Evolutionary conservation across 2,329 filamentous ascomycete species (phyloP), one percentile per base, ranked within the genome.

Genomic region (Alternaria rosae): DNA sequence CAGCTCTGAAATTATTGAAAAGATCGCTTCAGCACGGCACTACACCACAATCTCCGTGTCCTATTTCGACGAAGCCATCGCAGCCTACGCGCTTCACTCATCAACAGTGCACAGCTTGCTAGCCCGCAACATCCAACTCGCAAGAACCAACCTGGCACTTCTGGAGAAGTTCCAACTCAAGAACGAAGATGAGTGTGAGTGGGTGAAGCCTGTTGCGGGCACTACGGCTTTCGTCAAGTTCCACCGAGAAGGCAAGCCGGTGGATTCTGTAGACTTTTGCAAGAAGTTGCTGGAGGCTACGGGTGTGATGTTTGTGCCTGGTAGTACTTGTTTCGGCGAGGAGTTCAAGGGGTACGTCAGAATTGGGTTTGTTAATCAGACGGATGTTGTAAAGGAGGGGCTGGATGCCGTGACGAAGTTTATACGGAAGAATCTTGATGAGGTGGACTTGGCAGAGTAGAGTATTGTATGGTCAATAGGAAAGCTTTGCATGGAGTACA

Each of bases 1-100:
- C 25, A 87, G 88, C 76, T 74, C 76, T 6, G 80, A 81, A 0
- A 84, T 96, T 58, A 85, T 94, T 55, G 85, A 89, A 53, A 82
- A 84, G 13, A 84, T 91, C 64, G 88, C 89, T 11, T 79, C 82
- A 13, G 89, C 89, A 2, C 85, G 92, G 42, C 90, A 95, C 77
- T 96, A 95, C 82, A 96, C 92, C 4, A 93, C 91, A 25, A 96
- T 96, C 71, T 91, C 90, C 41, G 92, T 96, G 0, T 92, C 91
- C n/a, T 88, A 90, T 72, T 81, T 97, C 7, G 92, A 96, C 76
- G 92, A 97, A 75, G 86, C 87, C 52, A 84, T 97, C 11, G 93
- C 92, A 3, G 86, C 87, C 26, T 94, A 89, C 72, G 93, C 93
- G 0, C 81, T 97, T 8, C 86, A 87, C 11, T 81, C 86, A 2